Evolutionary conservation across 163 green algal genomes (phyloP).

Genomic region (Scenedesmus sp.): DNA sequence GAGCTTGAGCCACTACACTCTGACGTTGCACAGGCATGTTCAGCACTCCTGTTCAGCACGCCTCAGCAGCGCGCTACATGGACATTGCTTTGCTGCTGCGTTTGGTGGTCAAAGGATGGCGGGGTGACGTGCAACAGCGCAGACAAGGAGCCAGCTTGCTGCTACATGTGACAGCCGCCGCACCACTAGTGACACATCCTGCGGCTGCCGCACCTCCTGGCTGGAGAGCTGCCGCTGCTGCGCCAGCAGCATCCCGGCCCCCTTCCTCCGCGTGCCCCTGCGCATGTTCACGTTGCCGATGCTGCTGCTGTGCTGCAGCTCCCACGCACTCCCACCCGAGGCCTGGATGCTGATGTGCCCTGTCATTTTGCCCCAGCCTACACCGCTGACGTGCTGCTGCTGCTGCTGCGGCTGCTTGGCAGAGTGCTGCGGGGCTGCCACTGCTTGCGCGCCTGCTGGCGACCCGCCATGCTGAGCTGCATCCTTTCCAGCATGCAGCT

Average conservation of each 20-base stretch:
- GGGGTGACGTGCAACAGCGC: too few species aligned
- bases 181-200: too few species aligned
- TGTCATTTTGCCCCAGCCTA: background rate
- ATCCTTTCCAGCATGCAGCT: background rate
- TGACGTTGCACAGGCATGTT: too few species aligned
- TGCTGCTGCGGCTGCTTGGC: slow-evolving; percentile 1
- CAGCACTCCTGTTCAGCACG: too few species aligned
- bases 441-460: background rate
- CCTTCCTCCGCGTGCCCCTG: background rate
- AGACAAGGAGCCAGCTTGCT: background rate
- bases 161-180: background rate
- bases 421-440: background rate
- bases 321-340: background rate
- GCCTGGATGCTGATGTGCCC: background rate
- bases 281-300: background rate
- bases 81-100: too few species aligned
- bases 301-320: background rate
- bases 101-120: too few species aligned
- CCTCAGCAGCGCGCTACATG: too few species aligned
- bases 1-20: background rate
- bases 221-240: background rate
- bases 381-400: background rate
- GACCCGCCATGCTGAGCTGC: background rate
- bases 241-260: background rate
- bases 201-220: background rate